Evolutionary conservation across 2,329 filamentous ascomycete genomes (phyloP).

Genomic region (Cryphonectria carpinicola): DNA sequence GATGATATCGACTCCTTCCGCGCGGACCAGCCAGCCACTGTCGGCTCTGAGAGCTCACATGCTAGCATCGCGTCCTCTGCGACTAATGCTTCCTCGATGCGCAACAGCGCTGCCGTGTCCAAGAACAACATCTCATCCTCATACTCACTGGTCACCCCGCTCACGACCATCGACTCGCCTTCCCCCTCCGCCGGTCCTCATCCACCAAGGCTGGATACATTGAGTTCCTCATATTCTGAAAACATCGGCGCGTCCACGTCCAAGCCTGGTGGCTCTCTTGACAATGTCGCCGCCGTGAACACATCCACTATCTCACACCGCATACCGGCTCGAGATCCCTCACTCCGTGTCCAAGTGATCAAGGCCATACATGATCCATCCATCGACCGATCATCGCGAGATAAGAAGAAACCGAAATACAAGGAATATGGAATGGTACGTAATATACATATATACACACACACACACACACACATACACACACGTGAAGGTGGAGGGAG

Average conservation of each 20-base stretch:
- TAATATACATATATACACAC: constrained; percentile 47
- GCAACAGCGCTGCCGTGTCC: constrained; percentile 46
- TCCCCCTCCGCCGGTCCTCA: constrained; percentile 52
- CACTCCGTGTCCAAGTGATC: constrained; percentile 56
- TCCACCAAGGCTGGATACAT: constrained; percentile 58
- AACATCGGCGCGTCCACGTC: constrained; percentile 38
- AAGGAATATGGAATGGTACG: constrained; percentile 70
- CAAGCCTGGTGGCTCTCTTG: constrained; percentile 34
- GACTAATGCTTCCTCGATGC: constrained; percentile 58
- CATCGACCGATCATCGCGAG: constrained; percentile 56
- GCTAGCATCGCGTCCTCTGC: constrained; percentile 72
- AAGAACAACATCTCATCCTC: constrained; percentile 39
- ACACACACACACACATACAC: not conserved
- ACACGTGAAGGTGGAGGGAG: constrained; percentile 40
- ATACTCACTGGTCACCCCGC: constrained; percentile 54
- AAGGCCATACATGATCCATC: constrained; percentile 66
- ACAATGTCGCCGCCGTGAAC: constrained; percentile 41
- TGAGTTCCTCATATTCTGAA: constrained; percentile 53
- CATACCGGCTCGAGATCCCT: constrained; percentile 61
- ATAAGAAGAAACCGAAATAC: constrained; percentile 63
- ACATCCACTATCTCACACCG: constrained; percentile 43
- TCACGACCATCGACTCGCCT: constrained; percentile 57
- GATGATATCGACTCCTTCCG: constrained; percentile 64
- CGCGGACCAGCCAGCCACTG: constrained; percentile 70
- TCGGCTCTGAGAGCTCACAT: constrained; percentile 74